A percentile compares a stretch with the other conserved stretches of the same genome.
These are phyloP conservation scores for Magnusiomyces suaveolens DNA, from an alignment of 1,139 yeast species.

Conservation along the genomic window DNA sequence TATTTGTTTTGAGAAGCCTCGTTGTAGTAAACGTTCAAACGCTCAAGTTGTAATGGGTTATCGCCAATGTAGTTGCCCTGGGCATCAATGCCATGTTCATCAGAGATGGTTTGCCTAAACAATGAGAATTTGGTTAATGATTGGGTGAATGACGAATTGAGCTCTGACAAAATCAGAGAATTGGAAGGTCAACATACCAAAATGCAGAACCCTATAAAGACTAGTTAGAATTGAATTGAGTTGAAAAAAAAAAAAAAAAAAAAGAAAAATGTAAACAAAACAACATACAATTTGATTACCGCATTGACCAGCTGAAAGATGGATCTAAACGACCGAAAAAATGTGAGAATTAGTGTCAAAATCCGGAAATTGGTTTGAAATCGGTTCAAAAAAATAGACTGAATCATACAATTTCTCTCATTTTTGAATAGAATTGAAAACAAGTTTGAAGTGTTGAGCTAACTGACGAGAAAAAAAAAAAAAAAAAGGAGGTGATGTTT, in stretches of 20 bases:
- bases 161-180: no score
- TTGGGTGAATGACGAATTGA: no score
- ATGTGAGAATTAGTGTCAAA: no score
- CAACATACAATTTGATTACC: constrained; percentile 80
- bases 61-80: constrained; percentile 44
- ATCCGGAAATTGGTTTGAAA: no score
- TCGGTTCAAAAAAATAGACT: not conserved
- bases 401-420: constrained; percentile 52
- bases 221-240: no score
- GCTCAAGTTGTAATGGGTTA: constrained; percentile 37
- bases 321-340: constrained; percentile 43
- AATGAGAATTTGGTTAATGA: not conserved
- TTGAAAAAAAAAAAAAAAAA: no score
- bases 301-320: constrained; percentile 89
- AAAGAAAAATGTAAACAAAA: no score
- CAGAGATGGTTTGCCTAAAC: constrained; percentile 78
- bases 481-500: no score
- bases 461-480: not conserved
- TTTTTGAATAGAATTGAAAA: constrained; percentile 17
- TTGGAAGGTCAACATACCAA: constrained; percentile 34
- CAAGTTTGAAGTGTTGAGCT: not conserved
- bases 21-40: constrained; percentile 46
- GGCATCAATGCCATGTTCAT: constrained; percentile 88
- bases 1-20: constrained; percentile 59
- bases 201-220: constrained; percentile 68